phyloP scores from a whole-genome alignment of 1,284 basidiomycete genomes.

The Sanghuangporus sanghuang region DNA sequence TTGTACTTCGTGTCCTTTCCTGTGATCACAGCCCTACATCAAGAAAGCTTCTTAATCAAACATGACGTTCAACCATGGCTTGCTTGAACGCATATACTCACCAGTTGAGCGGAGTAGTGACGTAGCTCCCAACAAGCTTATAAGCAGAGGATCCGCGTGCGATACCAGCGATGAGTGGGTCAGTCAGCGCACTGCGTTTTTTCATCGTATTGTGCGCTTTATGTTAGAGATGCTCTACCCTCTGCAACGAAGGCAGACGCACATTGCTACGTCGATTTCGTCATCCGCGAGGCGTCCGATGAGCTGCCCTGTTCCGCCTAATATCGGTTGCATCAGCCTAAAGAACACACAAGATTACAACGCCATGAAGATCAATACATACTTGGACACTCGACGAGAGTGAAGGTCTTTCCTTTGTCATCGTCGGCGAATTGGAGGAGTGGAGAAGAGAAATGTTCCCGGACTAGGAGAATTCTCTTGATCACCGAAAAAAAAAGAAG shows the following conservation, averaged over 20 bases:
- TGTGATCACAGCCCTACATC: constrained; percentile 82
- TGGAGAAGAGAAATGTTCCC: constrained; percentile 90
- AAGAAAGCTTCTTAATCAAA: neutral
- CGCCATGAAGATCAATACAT: neutral
- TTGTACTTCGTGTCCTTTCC: constrained; percentile 75
- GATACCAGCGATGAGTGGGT: constrained; percentile 90
- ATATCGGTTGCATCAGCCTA: neutral
- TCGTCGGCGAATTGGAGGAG: constrained; percentile 70
- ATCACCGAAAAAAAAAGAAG: neutral
- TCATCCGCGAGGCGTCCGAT: constrained; percentile 78
- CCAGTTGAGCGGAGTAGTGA: constrained; percentile 86
- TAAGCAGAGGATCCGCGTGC: constrained; percentile 84
- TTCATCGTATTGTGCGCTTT: constrained; percentile 14
- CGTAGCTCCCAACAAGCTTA: constrained; percentile 91
- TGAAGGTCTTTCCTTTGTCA: constrained; percentile 69
- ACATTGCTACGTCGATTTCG: constrained; percentile 90
- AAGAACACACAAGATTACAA: neutral
- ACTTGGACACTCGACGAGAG: constrained; percentile 89
- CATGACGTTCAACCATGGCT: neutral
- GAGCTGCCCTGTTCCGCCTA: constrained; percentile 88
- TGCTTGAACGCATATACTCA: constrained; percentile 25
- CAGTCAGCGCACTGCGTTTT: constrained; percentile 76
- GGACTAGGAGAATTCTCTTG: constrained; percentile 40
- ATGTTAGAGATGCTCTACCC: neutral
- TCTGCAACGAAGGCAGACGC: constrained; percentile 22